phyloP scores from a whole-genome alignment of 768 basidiomycete genomes.

The Mycena venus region DNA sequence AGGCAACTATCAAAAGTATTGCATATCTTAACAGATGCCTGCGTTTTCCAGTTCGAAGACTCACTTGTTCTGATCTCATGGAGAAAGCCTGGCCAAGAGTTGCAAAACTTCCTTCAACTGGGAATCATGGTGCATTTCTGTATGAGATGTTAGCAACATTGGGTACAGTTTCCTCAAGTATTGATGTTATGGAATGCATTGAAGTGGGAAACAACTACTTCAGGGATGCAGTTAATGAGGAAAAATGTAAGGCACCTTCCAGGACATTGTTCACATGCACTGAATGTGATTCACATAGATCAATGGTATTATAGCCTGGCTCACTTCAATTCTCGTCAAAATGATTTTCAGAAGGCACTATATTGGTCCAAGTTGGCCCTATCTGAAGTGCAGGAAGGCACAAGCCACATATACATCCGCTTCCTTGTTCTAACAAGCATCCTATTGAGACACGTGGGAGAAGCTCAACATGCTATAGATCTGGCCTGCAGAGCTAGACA shows the following conservation, averaged over 20 bases:
- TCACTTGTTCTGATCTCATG: not conserved
- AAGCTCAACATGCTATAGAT: not conserved
- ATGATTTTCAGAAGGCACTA: not conserved
- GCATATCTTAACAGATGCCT: not conserved
- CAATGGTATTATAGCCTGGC: slow-evolving; percentile 1
- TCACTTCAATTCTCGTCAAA: not conserved
- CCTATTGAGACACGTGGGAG: not conserved
- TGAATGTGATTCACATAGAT: not conserved
- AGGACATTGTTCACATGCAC: not conserved
- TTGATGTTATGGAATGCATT: not conserved
- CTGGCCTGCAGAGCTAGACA: not conserved
- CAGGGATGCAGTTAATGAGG: not conserved
- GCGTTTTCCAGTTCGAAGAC: not conserved
- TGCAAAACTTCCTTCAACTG: not conserved
- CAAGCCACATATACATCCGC: not conserved
- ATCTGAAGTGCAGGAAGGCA: not conserved
- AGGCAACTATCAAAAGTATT: not conserved
- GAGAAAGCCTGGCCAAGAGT: not conserved
- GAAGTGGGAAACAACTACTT: not conserved
- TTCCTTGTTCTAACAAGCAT: not conserved
- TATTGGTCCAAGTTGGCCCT: not conserved
- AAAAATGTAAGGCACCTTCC: not conserved
- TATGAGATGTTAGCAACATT: not conserved
- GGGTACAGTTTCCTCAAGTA: not conserved
- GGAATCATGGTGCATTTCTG: not conserved